phyloP scores from a whole-genome alignment of 1,284 basidiomycete species.

The Boletus semigastroideus region DNA sequence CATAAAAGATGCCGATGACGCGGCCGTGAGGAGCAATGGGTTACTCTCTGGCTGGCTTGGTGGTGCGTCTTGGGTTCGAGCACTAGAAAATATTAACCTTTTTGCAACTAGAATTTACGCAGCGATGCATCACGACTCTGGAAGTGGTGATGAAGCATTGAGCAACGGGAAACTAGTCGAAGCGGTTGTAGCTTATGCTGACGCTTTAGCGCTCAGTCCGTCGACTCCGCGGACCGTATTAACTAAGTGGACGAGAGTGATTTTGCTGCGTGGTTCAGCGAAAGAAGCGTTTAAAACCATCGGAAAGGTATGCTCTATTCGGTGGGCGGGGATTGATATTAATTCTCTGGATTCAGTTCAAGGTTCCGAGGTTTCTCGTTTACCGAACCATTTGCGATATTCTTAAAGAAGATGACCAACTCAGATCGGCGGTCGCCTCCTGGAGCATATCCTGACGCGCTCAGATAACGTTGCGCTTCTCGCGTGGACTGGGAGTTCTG shows the following conservation, averaged over 20 bases:
- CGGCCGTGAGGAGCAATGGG: no score
- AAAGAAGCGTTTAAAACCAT: no score
- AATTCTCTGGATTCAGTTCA: neutral
- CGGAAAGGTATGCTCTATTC: neutral
- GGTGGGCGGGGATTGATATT: no score
- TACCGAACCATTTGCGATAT: neutral
- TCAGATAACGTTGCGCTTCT: slow-evolving; percentile 2
- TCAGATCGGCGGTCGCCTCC: slow-evolving; percentile 5
- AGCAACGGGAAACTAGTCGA: neutral
- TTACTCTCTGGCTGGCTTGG: neutral
- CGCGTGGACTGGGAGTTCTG: neutral
- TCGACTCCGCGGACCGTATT: neutral
- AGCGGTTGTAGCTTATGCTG: neutral
- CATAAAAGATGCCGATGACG: neutral
- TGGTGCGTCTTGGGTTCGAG: neutral
- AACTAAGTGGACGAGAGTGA: neutral
- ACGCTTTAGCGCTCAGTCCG: neutral
- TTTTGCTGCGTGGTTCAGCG: neutral
- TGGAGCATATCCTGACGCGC: slow-evolving; percentile 1
- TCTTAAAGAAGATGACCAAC: neutral
- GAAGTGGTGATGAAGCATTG: neutral
- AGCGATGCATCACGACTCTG: neutral
- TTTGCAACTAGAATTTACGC: neutral
- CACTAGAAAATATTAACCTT: neutral
- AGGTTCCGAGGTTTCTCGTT: neutral